A percentile compares a stretch with the other conserved stretches of the same genome.
Conservation (phyloP, 805 yeast genomes). For the Sugiyamaella chiloensis region DNA sequence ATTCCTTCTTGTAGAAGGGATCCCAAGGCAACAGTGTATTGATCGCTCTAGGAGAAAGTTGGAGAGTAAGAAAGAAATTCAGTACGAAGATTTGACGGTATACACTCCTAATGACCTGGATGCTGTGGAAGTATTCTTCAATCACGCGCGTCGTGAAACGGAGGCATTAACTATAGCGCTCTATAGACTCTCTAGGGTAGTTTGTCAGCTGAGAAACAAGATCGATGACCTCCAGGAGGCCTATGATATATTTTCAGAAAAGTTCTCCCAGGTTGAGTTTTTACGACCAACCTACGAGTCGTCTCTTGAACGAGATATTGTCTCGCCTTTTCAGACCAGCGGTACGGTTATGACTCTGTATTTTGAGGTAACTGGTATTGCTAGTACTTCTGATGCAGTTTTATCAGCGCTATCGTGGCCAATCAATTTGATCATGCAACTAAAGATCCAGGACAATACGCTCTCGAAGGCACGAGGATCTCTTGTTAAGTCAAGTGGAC, state of each 20-base stretch:
- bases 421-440: constrained; percentile 24
- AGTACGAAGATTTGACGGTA: constrained; percentile 22
- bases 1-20: constrained; percentile 33
- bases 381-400: constrained; percentile 23
- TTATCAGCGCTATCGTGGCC: constrained; percentile 30
- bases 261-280: constrained; percentile 16
- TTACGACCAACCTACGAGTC: constrained; percentile 2
- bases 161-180: constrained; percentile 11
- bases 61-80: constrained; percentile 25
- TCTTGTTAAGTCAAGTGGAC: constrained; percentile 24
- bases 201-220: constrained; percentile 20
- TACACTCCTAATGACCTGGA: constrained; percentile 24
- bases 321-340: constrained; percentile 10
- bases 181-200: constrained; percentile 11
- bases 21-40: constrained; percentile 23
- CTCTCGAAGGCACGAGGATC: constrained; percentile 24
- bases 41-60: constrained; percentile 28
- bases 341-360: constrained; percentile 6
- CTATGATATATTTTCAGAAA: constrained; percentile 15
- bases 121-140: constrained; percentile 23
- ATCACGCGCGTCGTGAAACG: constrained; percentile 25
- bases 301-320: constrained; percentile 12
- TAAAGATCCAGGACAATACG: constrained; percentile 24
- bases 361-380: constrained; percentile 1
- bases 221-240: constrained; percentile 21